phyloP scores from a whole-genome alignment of 192 early-diverging fungal species.

The Podila minutissima region DNA sequence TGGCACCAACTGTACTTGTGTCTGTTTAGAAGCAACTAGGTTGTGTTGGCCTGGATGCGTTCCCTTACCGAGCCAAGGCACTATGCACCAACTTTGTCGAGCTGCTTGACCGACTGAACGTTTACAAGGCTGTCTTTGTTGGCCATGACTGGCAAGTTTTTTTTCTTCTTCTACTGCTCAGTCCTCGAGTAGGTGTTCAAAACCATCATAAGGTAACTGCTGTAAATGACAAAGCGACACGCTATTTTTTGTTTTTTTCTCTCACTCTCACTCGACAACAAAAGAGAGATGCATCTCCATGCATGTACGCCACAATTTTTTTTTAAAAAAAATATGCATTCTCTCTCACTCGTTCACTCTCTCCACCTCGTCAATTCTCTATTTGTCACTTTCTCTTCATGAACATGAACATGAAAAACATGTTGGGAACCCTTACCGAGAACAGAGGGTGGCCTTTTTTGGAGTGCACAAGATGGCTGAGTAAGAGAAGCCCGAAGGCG shows the following conservation, averaged over 20 bases:
- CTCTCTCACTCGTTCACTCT: neutral
- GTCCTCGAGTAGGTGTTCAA: no score
- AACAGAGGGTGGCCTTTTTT: neutral
- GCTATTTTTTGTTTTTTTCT: neutral
- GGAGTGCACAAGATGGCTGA: neutral
- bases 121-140: constrained; percentile 61
- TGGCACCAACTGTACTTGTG: neutral
- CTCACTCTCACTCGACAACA: neutral
- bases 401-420: neutral
- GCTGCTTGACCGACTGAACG: constrained; percentile 65
- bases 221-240: no score
- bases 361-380: neutral
- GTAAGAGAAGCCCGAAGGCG: neutral
- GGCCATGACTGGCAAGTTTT: constrained; percentile 73
- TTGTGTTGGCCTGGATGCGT: constrained; percentile 40
- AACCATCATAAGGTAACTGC: no score
- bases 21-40: constrained; percentile 48
- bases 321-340: neutral
- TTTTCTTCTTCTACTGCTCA: no score
- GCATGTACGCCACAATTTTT: neutral
- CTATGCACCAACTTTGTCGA: constrained; percentile 62
- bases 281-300: neutral
- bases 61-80: constrained; percentile 59
- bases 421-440: constrained; percentile 5
- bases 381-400: neutral